Conservation (phyloP, 2,329 filamentous ascomycete genomes). For the Truncatella angustata region DNA sequence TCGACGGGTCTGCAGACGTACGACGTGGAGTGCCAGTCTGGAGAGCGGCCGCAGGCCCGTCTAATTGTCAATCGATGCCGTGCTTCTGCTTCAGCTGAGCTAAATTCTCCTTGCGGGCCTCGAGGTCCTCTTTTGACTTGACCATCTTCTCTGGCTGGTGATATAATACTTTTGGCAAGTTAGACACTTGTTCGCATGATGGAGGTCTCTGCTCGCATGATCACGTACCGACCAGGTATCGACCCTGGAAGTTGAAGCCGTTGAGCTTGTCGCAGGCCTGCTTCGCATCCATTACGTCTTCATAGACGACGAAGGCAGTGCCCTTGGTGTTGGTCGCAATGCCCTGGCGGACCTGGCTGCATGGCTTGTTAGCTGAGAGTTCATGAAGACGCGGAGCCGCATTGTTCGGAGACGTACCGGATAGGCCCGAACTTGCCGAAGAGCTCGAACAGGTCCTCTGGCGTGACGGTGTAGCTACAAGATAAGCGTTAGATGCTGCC, state of each 20-base stretch:
- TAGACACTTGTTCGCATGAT: slow-evolving; percentile 1
- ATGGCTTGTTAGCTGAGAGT: slow-evolving; percentile 22
- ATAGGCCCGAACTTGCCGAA: slow-evolving; percentile 95
- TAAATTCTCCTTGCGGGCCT: slow-evolving; percentile 93
- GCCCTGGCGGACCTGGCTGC: slow-evolving; percentile 94
- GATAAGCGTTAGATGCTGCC: slow-evolving; percentile 18
- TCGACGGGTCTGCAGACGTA: slow-evolving; percentile 62
- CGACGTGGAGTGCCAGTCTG: slow-evolving; percentile 40
- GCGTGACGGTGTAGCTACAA: slow-evolving; percentile 92
- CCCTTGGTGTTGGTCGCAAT: slow-evolving; percentile 97
- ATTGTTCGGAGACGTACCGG: slow-evolving; percentile 59
- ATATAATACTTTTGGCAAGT: slow-evolving; percentile 50
- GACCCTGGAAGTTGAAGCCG: slow-evolving; percentile 99
- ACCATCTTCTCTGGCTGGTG: slow-evolving; percentile 66
- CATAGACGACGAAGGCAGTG: slow-evolving; percentile 98
- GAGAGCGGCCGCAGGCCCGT: slow-evolving; percentile 61
- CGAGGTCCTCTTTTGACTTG: slow-evolving; percentile 90
- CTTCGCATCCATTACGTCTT: slow-evolving; percentile 98
- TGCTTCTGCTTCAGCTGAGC: slow-evolving; percentile 97
- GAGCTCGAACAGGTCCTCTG: slow-evolving; percentile 96
- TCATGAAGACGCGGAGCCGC: slow-evolving; percentile 48
- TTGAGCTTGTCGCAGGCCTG: slow-evolving; percentile 99
- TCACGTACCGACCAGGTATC: slow-evolving; percentile 93
- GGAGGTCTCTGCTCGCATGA: slow-evolving; percentile 4
- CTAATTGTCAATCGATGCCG: slow-evolving; percentile 94